Evolutionary conservation across 495 filamentous ascomycete genomes (phyloP).

Genomic region (Letharia columbiana): DNA sequence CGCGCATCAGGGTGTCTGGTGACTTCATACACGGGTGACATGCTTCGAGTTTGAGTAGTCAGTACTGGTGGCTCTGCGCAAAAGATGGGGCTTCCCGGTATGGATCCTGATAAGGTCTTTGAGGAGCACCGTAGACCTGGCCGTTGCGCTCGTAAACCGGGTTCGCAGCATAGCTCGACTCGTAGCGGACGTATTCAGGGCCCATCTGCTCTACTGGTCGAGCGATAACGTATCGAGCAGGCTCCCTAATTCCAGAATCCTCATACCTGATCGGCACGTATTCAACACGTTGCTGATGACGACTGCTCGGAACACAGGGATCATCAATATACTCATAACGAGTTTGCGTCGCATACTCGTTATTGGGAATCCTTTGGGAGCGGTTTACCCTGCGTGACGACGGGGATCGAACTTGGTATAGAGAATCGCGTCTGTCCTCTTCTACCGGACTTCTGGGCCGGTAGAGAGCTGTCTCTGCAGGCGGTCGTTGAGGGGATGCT

Average conservation of each 20-base stretch:
- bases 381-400: constrained; percentile 13
- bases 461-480: constrained; percentile 22
- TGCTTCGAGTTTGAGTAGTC: not conserved
- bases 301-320: constrained; percentile 11
- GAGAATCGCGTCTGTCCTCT: constrained; percentile 13
- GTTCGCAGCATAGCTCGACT: constrained; percentile 14
- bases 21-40: not conserved
- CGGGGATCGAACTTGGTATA: constrained; percentile 21
- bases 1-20: not conserved
- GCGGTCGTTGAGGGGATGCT: constrained; percentile 22
- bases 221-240: constrained; percentile 21
- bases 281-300: constrained; percentile 19
- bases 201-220: constrained; percentile 18
- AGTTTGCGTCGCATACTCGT: constrained; percentile 16
- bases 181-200: constrained; percentile 20
- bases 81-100: not conserved
- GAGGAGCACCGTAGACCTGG: constrained; percentile 20
- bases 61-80: constrained; percentile 9
- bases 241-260: constrained; percentile 9
- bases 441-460: constrained; percentile 22
- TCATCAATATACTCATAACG: constrained; percentile 24
- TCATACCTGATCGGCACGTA: constrained; percentile 21
- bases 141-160: constrained; percentile 23
- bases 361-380: constrained; percentile 15
- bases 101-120: constrained; percentile 16